A percentile compares a stretch with the other conserved stretches of the same genome.
Conservation (phyloP, 345 rosid species). For the Carallia brachiata region DNA sequence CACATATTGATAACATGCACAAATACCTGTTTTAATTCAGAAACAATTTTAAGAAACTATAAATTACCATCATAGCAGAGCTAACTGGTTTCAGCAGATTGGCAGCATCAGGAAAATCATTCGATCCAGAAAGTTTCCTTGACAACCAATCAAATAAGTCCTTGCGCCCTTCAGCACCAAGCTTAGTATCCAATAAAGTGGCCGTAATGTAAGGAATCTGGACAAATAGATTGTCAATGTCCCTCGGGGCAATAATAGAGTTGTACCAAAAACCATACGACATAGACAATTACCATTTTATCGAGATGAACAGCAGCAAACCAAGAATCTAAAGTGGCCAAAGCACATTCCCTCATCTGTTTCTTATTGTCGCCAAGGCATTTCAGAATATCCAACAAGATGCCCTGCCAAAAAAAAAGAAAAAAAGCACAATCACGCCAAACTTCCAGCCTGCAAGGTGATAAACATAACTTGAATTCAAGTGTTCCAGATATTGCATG, state of each 20-base stretch:
- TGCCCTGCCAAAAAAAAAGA: constrained; percentile 57
- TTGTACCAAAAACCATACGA: constrained; percentile 10
- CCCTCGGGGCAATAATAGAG: constrained; percentile 2
- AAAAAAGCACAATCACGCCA: constrained; percentile 11
- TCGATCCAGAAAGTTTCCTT: constrained; percentile 71
- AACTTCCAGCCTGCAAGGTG: constrained; percentile 1
- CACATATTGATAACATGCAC: too few species aligned
- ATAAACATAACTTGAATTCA: background rate
- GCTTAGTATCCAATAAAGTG: constrained; percentile 72
- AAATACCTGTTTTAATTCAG: too few species aligned
- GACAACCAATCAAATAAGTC: constrained; percentile 99
- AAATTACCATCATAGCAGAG: constrained; percentile 71
- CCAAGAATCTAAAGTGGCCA: constrained; percentile 84
- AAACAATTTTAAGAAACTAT: background rate
- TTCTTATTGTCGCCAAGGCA: constrained; percentile 98
- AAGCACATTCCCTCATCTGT: constrained; percentile 96
- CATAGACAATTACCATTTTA: constrained; percentile 62
- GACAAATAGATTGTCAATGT: constrained; percentile 23
- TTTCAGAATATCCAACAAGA: constrained; percentile 82
- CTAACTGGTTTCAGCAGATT: constrained; percentile 81
- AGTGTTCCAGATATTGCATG: constrained; percentile 20
- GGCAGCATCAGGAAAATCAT: constrained; percentile 76
- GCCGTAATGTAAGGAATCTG: constrained; percentile 82
- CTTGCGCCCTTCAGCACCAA: constrained; percentile 98
- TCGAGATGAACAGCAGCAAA: constrained; percentile 92